phyloP scores from a whole-genome alignment of 2,329 filamentous ascomycete species.

The Penicillium sp. region DNA sequence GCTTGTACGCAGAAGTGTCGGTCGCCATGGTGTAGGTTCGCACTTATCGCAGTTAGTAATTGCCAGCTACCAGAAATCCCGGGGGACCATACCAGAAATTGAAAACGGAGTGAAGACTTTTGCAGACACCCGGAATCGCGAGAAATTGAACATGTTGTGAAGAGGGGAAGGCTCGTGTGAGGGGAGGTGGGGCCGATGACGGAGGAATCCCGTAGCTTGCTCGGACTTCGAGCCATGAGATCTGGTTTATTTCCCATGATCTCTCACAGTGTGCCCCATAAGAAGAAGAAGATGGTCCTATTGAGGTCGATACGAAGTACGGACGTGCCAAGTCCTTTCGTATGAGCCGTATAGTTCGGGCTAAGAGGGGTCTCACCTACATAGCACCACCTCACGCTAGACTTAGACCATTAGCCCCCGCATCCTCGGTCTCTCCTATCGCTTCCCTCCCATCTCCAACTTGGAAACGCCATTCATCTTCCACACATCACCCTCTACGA shows the following conservation, averaged over 20 bases:
- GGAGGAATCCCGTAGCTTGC: neutral
- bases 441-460: neutral
- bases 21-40: slow-evolving; percentile 51
- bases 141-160: slow-evolving; percentile 20
- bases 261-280: neutral
- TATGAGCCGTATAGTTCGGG: neutral
- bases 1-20: slow-evolving; percentile 62
- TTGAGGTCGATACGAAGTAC: neutral
- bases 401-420: neutral
- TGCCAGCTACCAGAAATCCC: neutral
- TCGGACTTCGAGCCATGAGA: neutral
- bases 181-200: slow-evolving; percentile 17
- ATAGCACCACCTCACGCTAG: no score
- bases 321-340: neutral
- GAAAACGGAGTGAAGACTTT: slow-evolving; percentile 26
- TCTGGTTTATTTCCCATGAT: neutral
- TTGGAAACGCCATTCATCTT: neutral
- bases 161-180: slow-evolving; percentile 12
- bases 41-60: slow-evolving; percentile 17
- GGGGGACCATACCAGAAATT: slow-evolving; percentile 15
- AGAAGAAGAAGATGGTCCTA: no score
- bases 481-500: neutral
- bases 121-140: slow-evolving; percentile 19
- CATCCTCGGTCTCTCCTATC: neutral
- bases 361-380: neutral